Evolutionary conservation across 495 filamentous ascomycete genomes (phyloP), one percentile per base, ranked within the genome.

Genomic region (Talaromyces wortmannii): DNA sequence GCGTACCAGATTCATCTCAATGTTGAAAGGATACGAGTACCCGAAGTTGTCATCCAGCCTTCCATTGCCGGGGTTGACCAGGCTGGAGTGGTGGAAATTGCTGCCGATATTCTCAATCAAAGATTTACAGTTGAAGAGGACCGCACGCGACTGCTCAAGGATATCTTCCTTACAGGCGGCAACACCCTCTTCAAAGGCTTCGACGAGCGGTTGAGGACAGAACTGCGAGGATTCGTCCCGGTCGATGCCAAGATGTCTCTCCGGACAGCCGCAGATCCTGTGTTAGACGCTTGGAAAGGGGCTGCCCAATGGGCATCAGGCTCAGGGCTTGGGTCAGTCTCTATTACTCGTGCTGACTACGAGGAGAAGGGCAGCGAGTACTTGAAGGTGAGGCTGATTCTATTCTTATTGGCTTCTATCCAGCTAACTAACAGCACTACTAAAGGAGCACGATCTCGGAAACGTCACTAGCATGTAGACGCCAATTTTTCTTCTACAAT

Each of bases 41-140:
- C 94, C 3, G 94, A 98, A 71, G 86, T 98, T 12, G 81, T 96
- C 11, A 97, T 97, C 73, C 90, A 96, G 67, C 94, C 94, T 0
- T 80, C 79, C n/a, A 96, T 98, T 63, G 94, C 95, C 2, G 94
- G 94, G 4, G 76, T 97, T 36, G 94, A 98, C 64, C 94, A 98
- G 68, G 91, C 92, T 0, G 94, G 94, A 17, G 78, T 98, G 16
- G 77, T 95, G 17, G 92, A 98, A 69, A 91, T 96, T 48, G 88
- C 88, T 0, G 85, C 86, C 5, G 88, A 90, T 57, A 92, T 97
- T 40, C 70, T 97, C 13, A 87, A 80, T 7, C 87, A 92, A 61
- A 84, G 94, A 2, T 78, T 97, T 30, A 73, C 81, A 3, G 68
- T 76, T 15, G 71, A 78, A 0, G 66, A 75, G 3, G 79, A 84